Evolutionary conservation across 768 basidiomycete genomes (phyloP), one percentile per base, ranked within the genome.

Genomic region (Lepiota venenata): DNA sequence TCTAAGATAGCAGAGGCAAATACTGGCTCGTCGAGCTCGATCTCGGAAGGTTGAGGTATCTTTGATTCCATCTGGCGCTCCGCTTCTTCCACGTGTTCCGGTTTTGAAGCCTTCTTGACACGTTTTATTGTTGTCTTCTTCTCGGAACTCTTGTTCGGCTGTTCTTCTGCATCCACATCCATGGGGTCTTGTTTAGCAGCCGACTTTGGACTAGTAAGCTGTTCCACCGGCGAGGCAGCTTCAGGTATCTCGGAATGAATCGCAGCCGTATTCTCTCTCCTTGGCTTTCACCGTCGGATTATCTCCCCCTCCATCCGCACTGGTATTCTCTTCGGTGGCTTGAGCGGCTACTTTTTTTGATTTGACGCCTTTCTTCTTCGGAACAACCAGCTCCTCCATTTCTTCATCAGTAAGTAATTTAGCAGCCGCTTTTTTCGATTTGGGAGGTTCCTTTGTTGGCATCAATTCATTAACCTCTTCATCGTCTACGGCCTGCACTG

Each of bases 161-260:
- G 37, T 52, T 27, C 50, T 9, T 57, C 41, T 8, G 45, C 21
- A 29, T 61, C 57, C 21, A 47, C 47, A 42, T 61, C 44, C 22
- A 29, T 50, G 39, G 39, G 46, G 32, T 58, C 10, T 15, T 27
- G 46, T 15, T 40, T 49, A 8, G 36, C 25, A 21, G 27, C 18
- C 35, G 11, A 32, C 16, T 51, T 50, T 21, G 4, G 50, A 35
- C 40, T 42, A 27, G 38, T 36, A 15, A 32, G 16, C 29, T 50
- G 25, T 41, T 49, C 52, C 44, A 18, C 39, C 44, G 12, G 39
- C n/a, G 29, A 38, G 25, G 29, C 50, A n/a, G 52, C 59, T 15
- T 61, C 63, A 22, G 63, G 65, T n/a, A 72, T 71, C 32, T 74
- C 73, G 37, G 27, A 29, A 74, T 74, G 7, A 72, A 71, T 6